A percentile compares a stretch with the other conserved stretches of the same genome.
These are phyloP conservation scores for Citrus australasica DNA, from an alignment of 345 rosid genomes.

Conservation along the genomic window DNA sequence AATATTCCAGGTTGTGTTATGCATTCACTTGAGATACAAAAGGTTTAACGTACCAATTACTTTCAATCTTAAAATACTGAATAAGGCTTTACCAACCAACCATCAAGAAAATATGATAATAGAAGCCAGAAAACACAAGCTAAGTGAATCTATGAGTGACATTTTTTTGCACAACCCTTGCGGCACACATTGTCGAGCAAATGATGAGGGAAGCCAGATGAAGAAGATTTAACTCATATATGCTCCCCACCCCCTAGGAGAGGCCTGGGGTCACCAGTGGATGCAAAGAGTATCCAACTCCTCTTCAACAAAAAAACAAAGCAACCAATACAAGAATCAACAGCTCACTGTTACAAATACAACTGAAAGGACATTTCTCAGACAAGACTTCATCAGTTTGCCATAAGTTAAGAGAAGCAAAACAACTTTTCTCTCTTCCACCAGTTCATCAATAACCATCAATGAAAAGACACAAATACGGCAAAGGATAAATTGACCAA, in stretches of 20 bases:
- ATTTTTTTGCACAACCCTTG: not conserved
- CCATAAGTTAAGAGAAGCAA: not conserved
- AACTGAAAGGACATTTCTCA: not conserved
- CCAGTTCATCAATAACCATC: not conserved
- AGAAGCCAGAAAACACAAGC: not conserved
- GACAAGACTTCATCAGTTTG: not conserved
- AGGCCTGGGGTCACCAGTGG: not conserved
- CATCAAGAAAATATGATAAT: not conserved
- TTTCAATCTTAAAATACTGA: not conserved
- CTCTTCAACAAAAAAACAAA: not conserved
- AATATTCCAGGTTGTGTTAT: not conserved
- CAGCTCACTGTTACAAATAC: not conserved
- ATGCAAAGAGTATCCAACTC: not conserved
- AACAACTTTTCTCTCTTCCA: not conserved
- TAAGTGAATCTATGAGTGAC: not conserved
- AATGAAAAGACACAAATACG: not conserved
- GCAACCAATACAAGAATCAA: not conserved
- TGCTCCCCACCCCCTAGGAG: too few species aligned
- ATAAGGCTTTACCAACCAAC: too few species aligned
- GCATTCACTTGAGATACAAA: not conserved
- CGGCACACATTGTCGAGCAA: not conserved
- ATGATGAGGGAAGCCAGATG: not conserved
- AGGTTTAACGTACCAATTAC: not conserved
- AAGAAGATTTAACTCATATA: not conserved
- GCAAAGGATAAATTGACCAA: not conserved